Evolutionary conservation across 148 eudicot species (phyloP), one percentile per base, ranked within the genome.

Genomic region (Tetragonia tetragonoides): DNA sequence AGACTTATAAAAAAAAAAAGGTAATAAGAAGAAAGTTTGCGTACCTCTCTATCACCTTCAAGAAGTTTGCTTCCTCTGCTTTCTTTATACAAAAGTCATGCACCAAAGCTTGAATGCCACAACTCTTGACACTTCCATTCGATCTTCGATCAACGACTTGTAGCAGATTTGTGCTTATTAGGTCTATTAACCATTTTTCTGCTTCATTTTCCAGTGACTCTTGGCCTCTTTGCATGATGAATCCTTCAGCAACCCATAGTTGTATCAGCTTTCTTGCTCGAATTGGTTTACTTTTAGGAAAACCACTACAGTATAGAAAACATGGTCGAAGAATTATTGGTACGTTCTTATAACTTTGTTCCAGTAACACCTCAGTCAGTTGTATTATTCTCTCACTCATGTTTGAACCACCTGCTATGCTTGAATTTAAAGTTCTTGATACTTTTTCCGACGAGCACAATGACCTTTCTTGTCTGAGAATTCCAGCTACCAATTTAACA

Each of bases 51-150:
- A 65, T 65, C 17, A 65, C 41, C 68, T 65, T 65, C 41, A 65
- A 16, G 8, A 65, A 65, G 42, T 34, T 65, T 10, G 3, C 41
- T 28, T 65, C 41, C 10, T 38, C 42, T 38, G 68, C 40, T 65
- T 65, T 65, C 68, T 38, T 65, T 18, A 34, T 2, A 23, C 68
- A 65, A 34, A 65, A 65, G 68, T 65, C 68, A 65, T 65, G 68
- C 17, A 65, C 37, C 41, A 65, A 38, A 38, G 68, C 39, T 34
- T 65, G 68, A 65, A 65, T 37, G 21, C 41, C 41, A 34, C 41
- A 65, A 65, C 41, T 38, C 37, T 65, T 65, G 41, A 65, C 2
- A 23, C 10, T 34, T 65, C 68, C 68, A 65, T 65, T 65, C 20
- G 68, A 34, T 37, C 68, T 34, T 65, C 68, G 16, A 28, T 65